Percentiles rank a stretch among this genome's conserved stretches.
Evolutionary conservation across 2,329 filamentous ascomycete species (phyloP).

Genomic region (Colletotrichum karsti): DNA sequence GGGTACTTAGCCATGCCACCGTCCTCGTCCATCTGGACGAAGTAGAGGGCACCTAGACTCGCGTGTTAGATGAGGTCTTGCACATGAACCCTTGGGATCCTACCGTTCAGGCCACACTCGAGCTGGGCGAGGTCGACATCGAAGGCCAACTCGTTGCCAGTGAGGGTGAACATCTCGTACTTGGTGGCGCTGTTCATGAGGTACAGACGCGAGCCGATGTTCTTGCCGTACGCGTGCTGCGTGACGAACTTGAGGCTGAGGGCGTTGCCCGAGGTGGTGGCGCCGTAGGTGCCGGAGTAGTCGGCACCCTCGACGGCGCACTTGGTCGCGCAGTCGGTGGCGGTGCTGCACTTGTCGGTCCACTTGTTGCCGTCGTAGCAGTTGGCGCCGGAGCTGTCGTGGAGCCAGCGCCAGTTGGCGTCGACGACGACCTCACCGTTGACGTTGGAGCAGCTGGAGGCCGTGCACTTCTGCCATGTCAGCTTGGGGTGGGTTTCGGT

Average conservation of each 20-base stretch:
- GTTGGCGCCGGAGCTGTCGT: conserved; percentile 48
- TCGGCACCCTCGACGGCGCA: conserved; percentile 57
- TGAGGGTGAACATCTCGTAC: conserved; percentile 69
- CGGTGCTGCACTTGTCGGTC: conserved; percentile 45
- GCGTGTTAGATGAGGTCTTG: accelerated
- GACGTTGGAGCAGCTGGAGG: conserved; percentile 45
- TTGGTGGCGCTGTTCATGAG: conserved; percentile 63
- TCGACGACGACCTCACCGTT: conserved; percentile 57
- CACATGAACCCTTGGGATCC: no score
- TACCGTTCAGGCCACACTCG: conserved; percentile 71
- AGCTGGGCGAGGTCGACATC: conserved; percentile 72
- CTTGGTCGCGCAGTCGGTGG: conserved; percentile 51
- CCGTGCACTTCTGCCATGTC: conserved; percentile 35
- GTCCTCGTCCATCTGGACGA: conserved; percentile 62
- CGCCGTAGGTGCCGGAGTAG: conserved; percentile 55
- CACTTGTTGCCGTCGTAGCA: conserved; percentile 57
- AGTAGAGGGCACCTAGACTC: conserved; percentile 65
- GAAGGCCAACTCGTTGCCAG: conserved; percentile 71
- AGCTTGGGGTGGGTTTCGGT: conserved; percentile 35
- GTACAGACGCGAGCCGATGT: conserved; percentile 62
- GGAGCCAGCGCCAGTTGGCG: conserved; percentile 64
- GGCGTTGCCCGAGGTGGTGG: conserved; percentile 53
- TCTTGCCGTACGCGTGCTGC: conserved; percentile 51
- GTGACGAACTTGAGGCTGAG: conserved; percentile 62
- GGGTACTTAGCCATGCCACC: conserved; percentile 55